Conservation (phyloP, 2,329 filamentous ascomycete genomes). For the Raffaelea albimanens region DNA sequence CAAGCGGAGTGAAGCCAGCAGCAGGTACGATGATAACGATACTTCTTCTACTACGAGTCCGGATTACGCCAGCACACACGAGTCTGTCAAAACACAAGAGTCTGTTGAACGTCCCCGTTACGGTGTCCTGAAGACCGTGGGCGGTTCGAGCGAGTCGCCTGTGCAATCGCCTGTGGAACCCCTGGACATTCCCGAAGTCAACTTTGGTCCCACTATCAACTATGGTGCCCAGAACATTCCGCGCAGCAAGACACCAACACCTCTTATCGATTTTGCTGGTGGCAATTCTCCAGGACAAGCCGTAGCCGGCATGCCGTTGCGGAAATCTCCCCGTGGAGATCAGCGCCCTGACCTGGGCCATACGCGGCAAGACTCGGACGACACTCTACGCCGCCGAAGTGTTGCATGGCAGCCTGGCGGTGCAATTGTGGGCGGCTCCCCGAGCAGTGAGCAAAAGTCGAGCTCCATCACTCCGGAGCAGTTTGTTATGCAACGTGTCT, state of each 20-base stretch:
- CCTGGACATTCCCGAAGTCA: conserved; percentile 60
- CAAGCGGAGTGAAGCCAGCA: conserved; percentile 29
- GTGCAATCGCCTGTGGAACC: conserved; percentile 13
- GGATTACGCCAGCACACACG: conserved; percentile 67
- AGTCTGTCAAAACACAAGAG: conserved; percentile 39
- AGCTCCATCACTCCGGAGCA: conserved; percentile 61
- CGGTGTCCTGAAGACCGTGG: conserved; percentile 72
- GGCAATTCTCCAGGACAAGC: not conserved
- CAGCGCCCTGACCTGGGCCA: conserved; percentile 24
- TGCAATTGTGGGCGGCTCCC: conserved; percentile 36
- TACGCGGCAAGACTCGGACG: conserved; percentile 37
- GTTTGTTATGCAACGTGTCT: conserved; percentile 70
- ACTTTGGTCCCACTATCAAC: conserved; percentile 79
- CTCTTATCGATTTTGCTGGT: conserved; percentile 6
- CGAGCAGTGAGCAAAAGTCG: conserved; percentile 30
- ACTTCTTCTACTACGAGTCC: conserved; percentile 57
- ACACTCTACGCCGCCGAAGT: conserved; percentile 47
- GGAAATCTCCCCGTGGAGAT: conserved; percentile 13
- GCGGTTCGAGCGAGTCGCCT: conserved; percentile 26
- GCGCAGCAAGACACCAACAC: conserved; percentile 21
- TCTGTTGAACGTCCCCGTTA: conserved; percentile 61
- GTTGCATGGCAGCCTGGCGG: conserved; percentile 73
- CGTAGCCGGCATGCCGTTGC: not conserved
- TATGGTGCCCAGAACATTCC: conserved; percentile 35
- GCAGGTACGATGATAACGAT: conserved; percentile 55